A percentile compares a stretch with the other conserved stretches of the same genome.
Evolutionary conservation across 169 alveolate genomes (phyloP).

Genomic region (Miamiensis avidus): DNA sequence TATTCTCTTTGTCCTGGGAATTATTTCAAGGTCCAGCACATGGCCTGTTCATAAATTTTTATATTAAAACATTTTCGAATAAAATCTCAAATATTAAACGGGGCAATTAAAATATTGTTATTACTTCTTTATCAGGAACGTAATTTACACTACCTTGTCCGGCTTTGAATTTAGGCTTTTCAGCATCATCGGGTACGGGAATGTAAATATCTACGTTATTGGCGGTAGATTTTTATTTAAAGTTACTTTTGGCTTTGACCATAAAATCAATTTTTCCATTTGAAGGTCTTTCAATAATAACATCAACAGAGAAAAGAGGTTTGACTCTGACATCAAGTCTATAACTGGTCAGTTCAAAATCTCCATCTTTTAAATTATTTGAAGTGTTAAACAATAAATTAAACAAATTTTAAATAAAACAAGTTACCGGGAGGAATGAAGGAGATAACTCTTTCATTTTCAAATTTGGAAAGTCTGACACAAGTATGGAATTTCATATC

Average conservation of each 20-base stretch:
- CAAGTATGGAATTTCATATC: slow-evolving; percentile 99
- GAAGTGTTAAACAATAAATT: too few species aligned
- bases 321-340: slow-evolving; percentile 95
- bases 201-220: slow-evolving; percentile 96
- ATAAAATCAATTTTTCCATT: slow-evolving; percentile 92
- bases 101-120: too few species aligned
- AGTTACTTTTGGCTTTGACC: slow-evolving; percentile 93
- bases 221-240: slow-evolving; percentile 94
- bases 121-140: slow-evolving; percentile 92
- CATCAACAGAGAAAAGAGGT: slow-evolving; percentile 97
- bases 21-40: slow-evolving; percentile 96
- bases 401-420: background rate
- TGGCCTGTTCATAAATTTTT: slow-evolving; percentile 39
- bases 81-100: too few species aligned
- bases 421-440: slow-evolving; percentile 96
- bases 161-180: slow-evolving; percentile 94
- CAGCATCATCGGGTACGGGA: slow-evolving; percentile 99
- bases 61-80: too few species aligned
- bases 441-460: slow-evolving; percentile 96
- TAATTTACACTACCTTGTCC: slow-evolving; percentile 97
- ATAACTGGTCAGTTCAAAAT: slow-evolving; percentile 98
- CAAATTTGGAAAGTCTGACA: slow-evolving; percentile 93
- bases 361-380: slow-evolving; percentile 85
- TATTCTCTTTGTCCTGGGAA: slow-evolving; percentile 99
- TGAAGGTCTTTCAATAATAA: slow-evolving; percentile 86